Evolutionary conservation across 192 early-diverging fungal species (phyloP), one percentile per base, ranked within the genome.

Genomic region (Backusella morwellensis): DNA sequence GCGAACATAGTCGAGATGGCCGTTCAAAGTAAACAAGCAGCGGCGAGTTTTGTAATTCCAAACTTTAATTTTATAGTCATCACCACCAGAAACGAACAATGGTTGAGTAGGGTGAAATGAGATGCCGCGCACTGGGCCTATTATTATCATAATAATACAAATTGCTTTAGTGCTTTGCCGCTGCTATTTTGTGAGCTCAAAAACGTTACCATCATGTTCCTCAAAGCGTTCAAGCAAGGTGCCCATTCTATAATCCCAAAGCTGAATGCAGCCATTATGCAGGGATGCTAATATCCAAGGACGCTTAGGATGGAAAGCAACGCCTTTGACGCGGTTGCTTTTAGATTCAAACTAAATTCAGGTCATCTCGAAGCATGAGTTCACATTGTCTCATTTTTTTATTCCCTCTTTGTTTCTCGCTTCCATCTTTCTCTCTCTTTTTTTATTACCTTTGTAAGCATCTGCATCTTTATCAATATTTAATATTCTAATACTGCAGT

Each of bases 161-260:
- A 32, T 15, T 63, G 35, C 40, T 15, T 72, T 56, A 4, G 7
- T 36, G 35, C 34, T n/a, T 80, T 40, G 21, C 21, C 19, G 35
- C 38, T 36, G n/a, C 0, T 35, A 4, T 23, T 32, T 75, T 14
- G 5, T 26, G 1, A 32, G 1, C 19, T 54, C 6, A 32, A 38
- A 38, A 40, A 40, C 38, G 44, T 66, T 85, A 97, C 96, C 97
- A 93, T 99, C 97, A 81, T 99, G 98, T 83, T 99, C 98, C 76
- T 99, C 98, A 84, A 98, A 99, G 38, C 96, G 92, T 72, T 99
- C 98, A 32, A 99, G 86, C 72, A 98, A 87, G 2, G 96, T 97
- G 29, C 98, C 98, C 95, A 99, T 97, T 73, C 98, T 94, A 84
- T 98, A 99, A 88, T 99, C 98, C 98, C 98, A 99, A 70, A 98